Percentiles rank a stretch among this genome's conserved stretches.
phyloP scores from a whole-genome alignment of 768 basidiomycete species.

The Termitomyces sp. region DNA sequence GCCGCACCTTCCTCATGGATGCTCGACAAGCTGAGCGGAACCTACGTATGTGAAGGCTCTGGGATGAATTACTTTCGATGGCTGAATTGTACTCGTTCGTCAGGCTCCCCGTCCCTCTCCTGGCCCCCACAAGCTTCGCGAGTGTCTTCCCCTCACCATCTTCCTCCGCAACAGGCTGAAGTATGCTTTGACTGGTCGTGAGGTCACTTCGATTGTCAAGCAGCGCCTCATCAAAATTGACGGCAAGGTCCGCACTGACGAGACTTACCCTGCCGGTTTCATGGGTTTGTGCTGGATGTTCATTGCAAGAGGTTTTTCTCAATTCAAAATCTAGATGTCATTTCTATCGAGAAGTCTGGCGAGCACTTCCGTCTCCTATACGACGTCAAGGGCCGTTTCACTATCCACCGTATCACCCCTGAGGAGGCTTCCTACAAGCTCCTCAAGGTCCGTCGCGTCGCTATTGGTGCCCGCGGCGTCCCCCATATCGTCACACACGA shows the following conservation, averaged over 20 bases:
- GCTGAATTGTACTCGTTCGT: conserved; percentile 6
- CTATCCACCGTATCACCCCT: conserved; percentile 97
- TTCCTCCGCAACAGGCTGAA: conserved; percentile 99
- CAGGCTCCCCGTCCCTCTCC: conserved; percentile 96
- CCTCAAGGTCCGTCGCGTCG: conserved; percentile 87
- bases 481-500: conserved; percentile 99
- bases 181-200: conserved; percentile 95
- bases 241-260: conserved; percentile 96
- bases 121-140: conserved; percentile 98
- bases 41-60: conserved; percentile 59
- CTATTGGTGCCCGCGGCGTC: conserved; percentile 89
- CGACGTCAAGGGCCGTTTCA: conserved; percentile 99
- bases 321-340: conserved; percentile 59
- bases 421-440: conserved; percentile 98
- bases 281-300: conserved; percentile 59
- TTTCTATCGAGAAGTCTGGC: conserved; percentile 96
- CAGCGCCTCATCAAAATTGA: conserved; percentile 99
- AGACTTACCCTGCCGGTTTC: conserved; percentile 96
- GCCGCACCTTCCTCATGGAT: conserved; percentile 99
- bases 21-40: conserved; percentile 97
- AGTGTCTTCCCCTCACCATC: conserved; percentile 94
- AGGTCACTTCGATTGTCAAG: conserved; percentile 92
- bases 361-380: conserved; percentile 99
- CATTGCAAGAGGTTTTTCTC: background rate
- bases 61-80: background rate